Evolutionary conservation across 2,329 filamentous ascomycete genomes (phyloP).

Genomic region (Penicillium paneum): DNA sequence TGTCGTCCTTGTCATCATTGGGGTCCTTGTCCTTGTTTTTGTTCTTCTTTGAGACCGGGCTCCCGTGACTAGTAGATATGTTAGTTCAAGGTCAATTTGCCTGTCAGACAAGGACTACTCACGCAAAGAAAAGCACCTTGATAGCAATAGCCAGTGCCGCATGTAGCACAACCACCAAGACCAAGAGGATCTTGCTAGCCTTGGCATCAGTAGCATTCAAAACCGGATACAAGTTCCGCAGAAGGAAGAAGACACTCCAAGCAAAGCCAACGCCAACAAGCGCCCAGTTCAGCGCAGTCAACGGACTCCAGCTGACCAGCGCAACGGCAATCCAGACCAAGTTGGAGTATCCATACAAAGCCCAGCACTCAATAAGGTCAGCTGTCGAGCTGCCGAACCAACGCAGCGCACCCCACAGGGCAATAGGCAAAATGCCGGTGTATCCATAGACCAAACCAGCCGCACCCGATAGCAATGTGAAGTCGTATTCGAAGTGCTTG

Average conservation of each 20-base stretch:
- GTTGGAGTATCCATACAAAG: conserved; percentile 93
- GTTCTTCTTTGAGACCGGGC: conserved; percentile 53
- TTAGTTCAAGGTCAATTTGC: conserved; percentile 12
- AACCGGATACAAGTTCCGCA: conserved; percentile 86
- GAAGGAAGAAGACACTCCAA: conserved; percentile 75
- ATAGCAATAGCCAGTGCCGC: conserved; percentile 89
- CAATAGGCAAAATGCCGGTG: conserved; percentile 79
- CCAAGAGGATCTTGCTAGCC: conserved; percentile 80
- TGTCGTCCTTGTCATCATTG: conserved; percentile 30
- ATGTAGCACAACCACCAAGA: conserved; percentile 81
- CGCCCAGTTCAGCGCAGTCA: conserved; percentile 85
- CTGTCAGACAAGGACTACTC: conserved; percentile 29
- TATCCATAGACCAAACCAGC: conserved; percentile 95
- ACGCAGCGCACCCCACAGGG: conserved; percentile 79
- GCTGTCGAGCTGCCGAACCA: conserved; percentile 95
- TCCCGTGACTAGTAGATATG: conserved; percentile 56
- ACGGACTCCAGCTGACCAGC: conserved; percentile 81
- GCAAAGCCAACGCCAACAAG: conserved; percentile 87
- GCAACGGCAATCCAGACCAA: conserved; percentile 96
- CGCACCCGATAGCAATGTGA: conserved; percentile 80
- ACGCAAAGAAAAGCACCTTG: conserved; percentile 94
- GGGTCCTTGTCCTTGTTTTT: conserved; percentile 38
- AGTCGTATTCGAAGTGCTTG: conserved; percentile 83
- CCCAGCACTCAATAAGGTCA: conserved; percentile 92
- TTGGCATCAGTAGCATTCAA: conserved; percentile 89